phyloP scores from a whole-genome alignment of 164 flowering plant genomes.

The Vitis riparia region DNA sequence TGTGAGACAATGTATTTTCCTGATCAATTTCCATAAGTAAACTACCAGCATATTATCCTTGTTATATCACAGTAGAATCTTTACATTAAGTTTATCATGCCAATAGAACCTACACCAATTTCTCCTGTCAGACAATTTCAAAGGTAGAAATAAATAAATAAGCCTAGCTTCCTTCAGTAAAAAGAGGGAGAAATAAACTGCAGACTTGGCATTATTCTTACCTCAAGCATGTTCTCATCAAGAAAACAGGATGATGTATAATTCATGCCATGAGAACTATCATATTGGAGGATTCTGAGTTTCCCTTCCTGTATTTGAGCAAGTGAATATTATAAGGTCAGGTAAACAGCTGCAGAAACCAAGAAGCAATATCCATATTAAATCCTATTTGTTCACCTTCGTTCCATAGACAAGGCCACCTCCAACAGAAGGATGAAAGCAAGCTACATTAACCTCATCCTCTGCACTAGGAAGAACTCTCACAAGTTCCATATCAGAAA shows the following conservation, averaged over 20 bases:
- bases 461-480: slow-evolving; percentile 97
- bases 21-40: no score
- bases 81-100: no score
- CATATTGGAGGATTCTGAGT: slow-evolving; percentile 81
- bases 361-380: neutral
- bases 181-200: neutral
- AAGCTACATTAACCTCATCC: slow-evolving; percentile 99
- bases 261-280: slow-evolving; percentile 44
- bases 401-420: slow-evolving; percentile 98
- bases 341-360: neutral
- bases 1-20: no score
- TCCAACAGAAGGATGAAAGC: slow-evolving; percentile 95
- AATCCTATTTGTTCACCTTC: slow-evolving; percentile 47
- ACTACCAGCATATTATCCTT: no score
- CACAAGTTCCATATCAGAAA: slow-evolving; percentile 98
- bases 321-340: neutral
- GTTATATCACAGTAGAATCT: no score
- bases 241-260: slow-evolving; percentile 31
- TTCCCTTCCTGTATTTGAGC: slow-evolving; percentile 79
- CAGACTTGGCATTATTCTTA: slow-evolving; percentile 9
- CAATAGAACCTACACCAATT: no score
- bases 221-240: slow-evolving; percentile 74
- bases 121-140: no score
- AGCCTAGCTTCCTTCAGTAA: neutral
- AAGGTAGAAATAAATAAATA: neutral